Base-by-base conservation (phyloP, 192 early-diverging fungal species). In the Backusella australiensis region DNA sequence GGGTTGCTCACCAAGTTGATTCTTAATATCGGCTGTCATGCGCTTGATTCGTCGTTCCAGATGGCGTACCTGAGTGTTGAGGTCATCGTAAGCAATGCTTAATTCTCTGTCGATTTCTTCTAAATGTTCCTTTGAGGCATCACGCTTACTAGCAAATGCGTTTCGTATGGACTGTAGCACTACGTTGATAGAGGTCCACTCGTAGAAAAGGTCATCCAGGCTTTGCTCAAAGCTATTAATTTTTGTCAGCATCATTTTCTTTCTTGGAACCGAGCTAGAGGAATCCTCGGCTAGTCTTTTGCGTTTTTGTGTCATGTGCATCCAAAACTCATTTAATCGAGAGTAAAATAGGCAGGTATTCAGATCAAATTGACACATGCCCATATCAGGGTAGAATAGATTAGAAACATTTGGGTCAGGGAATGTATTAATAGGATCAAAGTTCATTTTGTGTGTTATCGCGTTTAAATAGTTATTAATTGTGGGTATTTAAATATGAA, bases 91-190 rank as follows among this genome's bases (percentile, higher is more conserved):
- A 0, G 78, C 78, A 65, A 74, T 75, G 39, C 78, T 75, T 36
- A 79, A 67, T 46, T 79, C 78, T n/a, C 78, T 74, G 38, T 79
- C 74, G 14, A 79, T 52, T 21, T 79, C 78, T 56, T 75, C 74
- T n/a, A 79, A 49, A 19, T 78, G 71, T 72, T 75, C 65, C 23
- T 75, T 74, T 23, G 42, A 67, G 21, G 34, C 17, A 65, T 66
- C 46, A 35, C 71, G 35, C 15, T 65, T 29, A 11, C 75, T 69
- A 6, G 69, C 52, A 39, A 75, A 79, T 4, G 74, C 73, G 21
- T 56, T 71, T 36, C 69, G 46, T 26, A 79, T 49, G 19, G 78
- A 79, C 6, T 75, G 35, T 14, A 79, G 53, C 38, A 79, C 73
- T 34, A 79, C 75, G 17, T 79, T 46, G 12, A 79, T 79, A 21